Conservation (phyloP, 2,329 filamentous ascomycete genomes). For the Aspergillus novofumigatus region DNA sequence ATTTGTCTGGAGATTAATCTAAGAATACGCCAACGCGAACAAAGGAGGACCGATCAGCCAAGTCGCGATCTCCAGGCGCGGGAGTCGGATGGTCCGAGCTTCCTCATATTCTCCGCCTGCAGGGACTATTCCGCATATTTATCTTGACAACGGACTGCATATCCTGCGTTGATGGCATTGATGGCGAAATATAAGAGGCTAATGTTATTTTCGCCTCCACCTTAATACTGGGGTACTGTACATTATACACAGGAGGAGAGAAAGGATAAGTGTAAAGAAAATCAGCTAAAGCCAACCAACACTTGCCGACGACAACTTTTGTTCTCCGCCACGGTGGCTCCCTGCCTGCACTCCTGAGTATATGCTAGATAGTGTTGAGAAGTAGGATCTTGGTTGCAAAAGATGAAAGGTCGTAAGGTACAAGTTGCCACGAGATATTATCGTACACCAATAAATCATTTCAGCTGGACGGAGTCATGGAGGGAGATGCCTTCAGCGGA, state of each 20-base stretch:
- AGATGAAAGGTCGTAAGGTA: neutral
- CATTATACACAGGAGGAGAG: conserved; percentile 8
- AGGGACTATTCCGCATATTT: neutral
- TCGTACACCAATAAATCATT: neutral
- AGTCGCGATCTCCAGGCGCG: conserved; percentile 37
- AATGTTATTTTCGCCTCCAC: neutral
- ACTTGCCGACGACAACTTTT: neutral
- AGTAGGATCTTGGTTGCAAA: neutral
- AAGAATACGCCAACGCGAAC: conserved; percentile 11
- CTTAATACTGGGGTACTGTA: conserved; percentile 12
- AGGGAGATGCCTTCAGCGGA: neutral
- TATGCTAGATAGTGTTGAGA: neutral
- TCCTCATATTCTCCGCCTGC: conserved; percentile 12
- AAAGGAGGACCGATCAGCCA: conserved; percentile 19
- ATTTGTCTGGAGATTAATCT: conserved; percentile 5
- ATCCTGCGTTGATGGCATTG: neutral
- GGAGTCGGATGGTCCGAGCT: conserved; percentile 32
- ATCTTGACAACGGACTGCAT: neutral
- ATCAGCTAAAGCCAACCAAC: neutral
- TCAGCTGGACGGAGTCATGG: neutral
- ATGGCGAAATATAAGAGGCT: neutral
- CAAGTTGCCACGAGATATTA: neutral
- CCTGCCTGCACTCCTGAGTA: neutral
- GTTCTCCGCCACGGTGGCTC: neutral
- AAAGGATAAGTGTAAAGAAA: neutral